Percentiles rank a stretch among this genome's conserved stretches.
These are phyloP conservation scores for Chernovozyma aurita DNA, from an alignment of 1,139 yeast species.

Conservation along the genomic window DNA sequence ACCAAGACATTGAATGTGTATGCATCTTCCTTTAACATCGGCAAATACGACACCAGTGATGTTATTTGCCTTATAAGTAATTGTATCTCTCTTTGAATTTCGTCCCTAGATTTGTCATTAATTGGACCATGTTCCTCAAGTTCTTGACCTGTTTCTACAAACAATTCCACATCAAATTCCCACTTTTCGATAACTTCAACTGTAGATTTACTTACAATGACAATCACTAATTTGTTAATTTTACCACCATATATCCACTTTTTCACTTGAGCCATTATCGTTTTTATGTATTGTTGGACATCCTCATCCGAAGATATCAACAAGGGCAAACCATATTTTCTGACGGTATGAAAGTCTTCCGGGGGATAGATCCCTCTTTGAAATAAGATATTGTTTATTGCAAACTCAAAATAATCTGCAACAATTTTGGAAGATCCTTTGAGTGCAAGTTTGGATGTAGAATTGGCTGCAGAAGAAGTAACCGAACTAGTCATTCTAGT, in stretches of 20 bases:
- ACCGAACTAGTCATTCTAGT: neutral
- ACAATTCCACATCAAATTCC: slow-evolving; percentile 68
- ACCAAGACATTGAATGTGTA: slow-evolving; percentile 86
- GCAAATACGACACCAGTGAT: slow-evolving; percentile 81
- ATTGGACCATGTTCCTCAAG: slow-evolving; percentile 5
- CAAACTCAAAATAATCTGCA: slow-evolving; percentile 80
- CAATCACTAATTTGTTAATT: slow-evolving; percentile 66
- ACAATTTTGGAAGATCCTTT: slow-evolving; percentile 77
- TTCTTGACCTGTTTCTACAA: slow-evolving; percentile 9
- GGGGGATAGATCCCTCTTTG: slow-evolving; percentile 90
- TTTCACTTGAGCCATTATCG: slow-evolving; percentile 71
- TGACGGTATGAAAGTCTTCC: slow-evolving; percentile 77
- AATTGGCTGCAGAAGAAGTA: neutral
- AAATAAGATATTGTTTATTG: slow-evolving; percentile 75
- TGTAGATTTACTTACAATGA: slow-evolving; percentile 61
- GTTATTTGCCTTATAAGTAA: slow-evolving; percentile 86
- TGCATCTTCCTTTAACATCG: slow-evolving; percentile 60
- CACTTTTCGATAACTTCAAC: slow-evolving; percentile 77
- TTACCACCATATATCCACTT: slow-evolving; percentile 76
- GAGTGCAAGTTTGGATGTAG: slow-evolving; percentile 52
- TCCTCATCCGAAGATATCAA: slow-evolving; percentile 74
- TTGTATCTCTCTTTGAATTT: slow-evolving; percentile 72
- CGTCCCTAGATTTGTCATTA: slow-evolving; percentile 39
- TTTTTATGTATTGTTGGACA: slow-evolving; percentile 62
- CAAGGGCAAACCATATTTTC: slow-evolving; percentile 77